phyloP scores from a whole-genome alignment of 169 alveolate genomes.

The Blepharisma undulans region DNA sequence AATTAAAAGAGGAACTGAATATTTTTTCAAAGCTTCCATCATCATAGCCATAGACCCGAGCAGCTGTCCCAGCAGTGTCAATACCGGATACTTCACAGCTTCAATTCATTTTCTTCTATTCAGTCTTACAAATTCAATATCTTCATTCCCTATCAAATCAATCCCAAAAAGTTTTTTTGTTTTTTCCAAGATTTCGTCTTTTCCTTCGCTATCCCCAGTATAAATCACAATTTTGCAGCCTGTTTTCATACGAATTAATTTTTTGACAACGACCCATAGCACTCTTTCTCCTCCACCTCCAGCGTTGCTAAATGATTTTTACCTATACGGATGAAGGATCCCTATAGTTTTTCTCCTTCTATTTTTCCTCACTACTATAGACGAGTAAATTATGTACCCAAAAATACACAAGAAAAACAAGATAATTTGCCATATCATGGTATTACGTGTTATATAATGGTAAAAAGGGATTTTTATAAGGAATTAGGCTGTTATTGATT shows the following conservation, averaged over 20 bases:
- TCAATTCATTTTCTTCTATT: slow-evolving; percentile 46
- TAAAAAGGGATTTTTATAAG: not conserved
- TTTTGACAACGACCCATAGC: slow-evolving; percentile 62
- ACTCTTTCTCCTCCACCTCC: slow-evolving; percentile 89
- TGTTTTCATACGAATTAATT: slow-evolving; percentile 42
- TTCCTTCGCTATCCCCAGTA: slow-evolving; percentile 58
- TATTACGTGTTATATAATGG: not conserved
- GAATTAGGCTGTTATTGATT: not conserved
- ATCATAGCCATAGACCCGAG: slow-evolving; percentile 68
- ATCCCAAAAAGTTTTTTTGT: slow-evolving; percentile 45
- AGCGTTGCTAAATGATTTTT: slow-evolving; percentile 44
- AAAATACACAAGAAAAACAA: not conserved
- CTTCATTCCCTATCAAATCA: not conserved
- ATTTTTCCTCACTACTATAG: not conserved
- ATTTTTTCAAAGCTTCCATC: slow-evolving; percentile 60
- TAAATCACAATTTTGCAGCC: slow-evolving; percentile 58
- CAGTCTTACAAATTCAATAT: slow-evolving; percentile 37
- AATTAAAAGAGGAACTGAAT: slow-evolving; percentile 73
- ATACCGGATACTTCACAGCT: slow-evolving; percentile 47
- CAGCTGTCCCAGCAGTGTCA: slow-evolving; percentile 74
- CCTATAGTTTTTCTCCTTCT: slow-evolving; percentile 36
- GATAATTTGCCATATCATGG: not conserved
- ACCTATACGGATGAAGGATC: slow-evolving; percentile 65
- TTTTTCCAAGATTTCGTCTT: slow-evolving; percentile 53
- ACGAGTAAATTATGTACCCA: not conserved